Evolutionary conservation across 331 rosid species (phyloP).

Genomic region (Saraca asoca): DNA sequence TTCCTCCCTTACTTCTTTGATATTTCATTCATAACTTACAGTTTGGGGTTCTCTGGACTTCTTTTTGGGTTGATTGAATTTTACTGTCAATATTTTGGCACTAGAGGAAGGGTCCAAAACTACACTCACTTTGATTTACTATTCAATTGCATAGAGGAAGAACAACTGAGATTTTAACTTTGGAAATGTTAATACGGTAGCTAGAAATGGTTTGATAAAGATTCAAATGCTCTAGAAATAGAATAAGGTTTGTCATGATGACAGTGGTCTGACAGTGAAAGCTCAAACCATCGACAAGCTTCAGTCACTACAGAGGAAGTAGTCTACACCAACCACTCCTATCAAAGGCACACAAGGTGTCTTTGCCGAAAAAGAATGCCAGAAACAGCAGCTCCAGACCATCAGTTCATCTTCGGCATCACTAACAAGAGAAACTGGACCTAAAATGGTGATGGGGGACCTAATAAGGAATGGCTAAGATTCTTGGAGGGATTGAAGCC

Average conservation of each 20-base stretch:
- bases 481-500: too few species aligned
- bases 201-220: slow-evolving; percentile 54
- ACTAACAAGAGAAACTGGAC: slow-evolving; percentile 79
- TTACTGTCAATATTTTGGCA: too few species aligned
- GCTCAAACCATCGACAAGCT: slow-evolving; percentile 88
- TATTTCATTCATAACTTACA: too few species aligned
- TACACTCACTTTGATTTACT: too few species aligned
- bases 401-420: slow-evolving; percentile 96
- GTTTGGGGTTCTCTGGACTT: too few species aligned
- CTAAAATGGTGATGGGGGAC: slow-evolving; percentile 88
- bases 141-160: too few species aligned
- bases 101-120: too few species aligned
- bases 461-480: slow-evolving; percentile 52
- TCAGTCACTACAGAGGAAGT: slow-evolving; percentile 75
- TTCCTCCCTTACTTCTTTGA: too few species aligned
- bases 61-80: too few species aligned
- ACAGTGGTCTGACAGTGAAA: slow-evolving; percentile 63
- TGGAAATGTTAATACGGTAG: slow-evolving; percentile 11
- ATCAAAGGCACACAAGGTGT: slow-evolving; percentile 33
- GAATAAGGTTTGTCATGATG: slow-evolving; percentile 65
- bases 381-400: slow-evolving; percentile 73
- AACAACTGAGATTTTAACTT: slow-evolving; percentile 34
- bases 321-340: slow-evolving; percentile 75
- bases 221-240: slow-evolving; percentile 58
- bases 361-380: slow-evolving; percentile 69